Evolutionary conservation across 2,329 filamentous ascomycete genomes (phyloP).

Genomic region (Talaromyces sp.): DNA sequence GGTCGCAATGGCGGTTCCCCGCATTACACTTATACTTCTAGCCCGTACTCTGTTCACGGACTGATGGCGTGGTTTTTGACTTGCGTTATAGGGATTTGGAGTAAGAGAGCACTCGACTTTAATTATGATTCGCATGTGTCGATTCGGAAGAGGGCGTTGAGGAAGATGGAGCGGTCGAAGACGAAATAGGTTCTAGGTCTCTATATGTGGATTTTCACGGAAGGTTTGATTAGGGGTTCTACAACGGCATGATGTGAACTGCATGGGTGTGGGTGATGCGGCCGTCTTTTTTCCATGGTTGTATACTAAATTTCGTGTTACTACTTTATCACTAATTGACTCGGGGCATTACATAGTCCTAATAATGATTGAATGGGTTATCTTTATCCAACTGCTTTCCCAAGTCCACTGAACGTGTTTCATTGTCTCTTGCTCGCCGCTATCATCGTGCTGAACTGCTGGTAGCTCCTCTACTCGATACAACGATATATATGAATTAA

Average conservation of each 20-base stretch:
- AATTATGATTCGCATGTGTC: constrained; percentile 73
- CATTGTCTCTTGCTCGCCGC: neutral
- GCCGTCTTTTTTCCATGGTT: neutral
- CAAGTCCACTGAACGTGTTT: neutral
- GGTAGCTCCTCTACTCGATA: no score
- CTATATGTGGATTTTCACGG: no score
- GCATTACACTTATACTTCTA: constrained; percentile 75
- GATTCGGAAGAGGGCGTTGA: constrained; percentile 76
- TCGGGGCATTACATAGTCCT: neutral
- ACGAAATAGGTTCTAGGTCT: constrained; percentile 19
- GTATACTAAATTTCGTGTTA: neutral
- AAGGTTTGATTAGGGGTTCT: neutral
- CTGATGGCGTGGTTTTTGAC: constrained; percentile 79
- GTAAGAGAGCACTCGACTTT: constrained; percentile 53
- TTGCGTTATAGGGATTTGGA: constrained; percentile 57
- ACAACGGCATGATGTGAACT: neutral
- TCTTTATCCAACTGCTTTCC: neutral
- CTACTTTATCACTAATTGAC: neutral
- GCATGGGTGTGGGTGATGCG: neutral
- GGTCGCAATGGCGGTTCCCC: constrained; percentile 74
- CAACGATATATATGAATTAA: no score
- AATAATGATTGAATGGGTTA: neutral
- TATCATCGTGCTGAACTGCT: neutral
- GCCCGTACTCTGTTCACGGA: constrained; percentile 89
- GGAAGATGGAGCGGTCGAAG: constrained; percentile 72